phyloP scores from a whole-genome alignment of 2,329 filamentous ascomycete species.

The Clonostachys solani region DNA sequence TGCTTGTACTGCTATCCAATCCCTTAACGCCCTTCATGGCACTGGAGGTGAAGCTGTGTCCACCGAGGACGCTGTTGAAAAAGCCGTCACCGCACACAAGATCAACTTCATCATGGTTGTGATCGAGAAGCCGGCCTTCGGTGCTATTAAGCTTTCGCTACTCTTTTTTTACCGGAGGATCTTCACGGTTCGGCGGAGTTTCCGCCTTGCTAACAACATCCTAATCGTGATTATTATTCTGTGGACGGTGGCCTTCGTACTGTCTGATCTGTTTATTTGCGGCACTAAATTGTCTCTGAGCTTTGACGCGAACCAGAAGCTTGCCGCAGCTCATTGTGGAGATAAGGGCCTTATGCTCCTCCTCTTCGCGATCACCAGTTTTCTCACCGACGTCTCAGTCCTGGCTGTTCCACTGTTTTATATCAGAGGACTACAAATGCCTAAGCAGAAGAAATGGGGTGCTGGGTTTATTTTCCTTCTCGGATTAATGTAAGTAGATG shows the following conservation, averaged over 20 bases:
- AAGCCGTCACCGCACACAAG: not conserved
- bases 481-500: slow-evolving; percentile 3
- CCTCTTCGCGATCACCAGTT: slow-evolving; percentile 6
- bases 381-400: slow-evolving; percentile 4
- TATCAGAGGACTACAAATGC: slow-evolving; percentile 5
- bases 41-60: slow-evolving; percentile 3
- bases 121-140: slow-evolving; percentile 6
- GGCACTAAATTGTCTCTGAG: slow-evolving; percentile 1
- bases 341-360: slow-evolving; percentile 5
- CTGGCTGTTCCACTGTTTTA: slow-evolving; percentile 2
- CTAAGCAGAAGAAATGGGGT: slow-evolving; percentile 5
- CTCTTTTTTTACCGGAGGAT: slow-evolving; percentile 7
- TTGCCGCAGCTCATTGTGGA: slow-evolving; percentile 1
- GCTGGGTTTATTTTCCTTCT: slow-evolving; percentile 2
- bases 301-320: slow-evolving; percentile 1
- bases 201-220: slow-evolving; percentile 2
- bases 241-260: slow-evolving; percentile 2
- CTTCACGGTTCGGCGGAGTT: slow-evolving; percentile 4
- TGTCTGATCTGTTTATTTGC: slow-evolving; percentile 4
- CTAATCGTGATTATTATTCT: slow-evolving; percentile 2
- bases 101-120: slow-evolving; percentile 6
- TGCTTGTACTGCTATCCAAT: slow-evolving; percentile 4
- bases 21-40: slow-evolving; percentile 3
- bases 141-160: slow-evolving; percentile 6
- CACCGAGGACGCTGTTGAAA: not conserved